Base-by-base conservation (phyloP, 805 yeast species). In the Lachancea sp. region DNA sequence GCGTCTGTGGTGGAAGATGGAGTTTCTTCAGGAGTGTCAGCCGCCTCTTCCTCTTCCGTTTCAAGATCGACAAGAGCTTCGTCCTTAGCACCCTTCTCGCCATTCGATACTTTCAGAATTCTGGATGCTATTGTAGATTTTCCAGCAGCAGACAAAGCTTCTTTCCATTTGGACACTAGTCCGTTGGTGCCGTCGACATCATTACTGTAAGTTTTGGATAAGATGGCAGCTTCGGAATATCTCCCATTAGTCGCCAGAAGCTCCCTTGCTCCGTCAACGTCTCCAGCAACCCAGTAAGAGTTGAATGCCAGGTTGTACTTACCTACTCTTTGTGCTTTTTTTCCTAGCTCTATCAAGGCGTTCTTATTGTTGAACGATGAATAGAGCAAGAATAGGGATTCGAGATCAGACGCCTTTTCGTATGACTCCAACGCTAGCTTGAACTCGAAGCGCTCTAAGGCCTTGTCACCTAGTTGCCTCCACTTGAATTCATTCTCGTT, bases 291-390 rank as follows among this genome's bases (percentile, higher is more conserved):
- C 98, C 98, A 93, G 63, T 81, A 80, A 11, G 96, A 84, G 60
- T 86, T 88, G 72, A 89, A 93, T 20, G 98, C 95, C 47, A 90
- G 71, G 64, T 93, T 93, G 66, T 80, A 86, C 62, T 83, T 83
- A 40, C 97, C 97, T 37, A 70, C 74, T n/a, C 63, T 68, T 54
- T 75, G 79, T 40, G 96, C 90, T 38, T 69, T 66, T 45, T 72
- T 70, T 5, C 93, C 95, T 32, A 91, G 73, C 45, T 71, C 68
- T 17, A 68, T 62, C 50, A 93, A 75, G 33, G 79, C 83, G 9
- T 65, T 67, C 54, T 70, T 71, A 63, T 87, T 74, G 60, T 87
- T 90, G 40, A 90, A 75, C 7, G 96, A 84, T 9, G 96, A 81
- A 66, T 89, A 79, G 51, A 93, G 66, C 53, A 91, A 75, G 53